Percentiles rank a stretch among this genome's conserved stretches.
Conservation (phyloP, 2,329 filamentous ascomycete species). For the Periconia digitata region DNA sequence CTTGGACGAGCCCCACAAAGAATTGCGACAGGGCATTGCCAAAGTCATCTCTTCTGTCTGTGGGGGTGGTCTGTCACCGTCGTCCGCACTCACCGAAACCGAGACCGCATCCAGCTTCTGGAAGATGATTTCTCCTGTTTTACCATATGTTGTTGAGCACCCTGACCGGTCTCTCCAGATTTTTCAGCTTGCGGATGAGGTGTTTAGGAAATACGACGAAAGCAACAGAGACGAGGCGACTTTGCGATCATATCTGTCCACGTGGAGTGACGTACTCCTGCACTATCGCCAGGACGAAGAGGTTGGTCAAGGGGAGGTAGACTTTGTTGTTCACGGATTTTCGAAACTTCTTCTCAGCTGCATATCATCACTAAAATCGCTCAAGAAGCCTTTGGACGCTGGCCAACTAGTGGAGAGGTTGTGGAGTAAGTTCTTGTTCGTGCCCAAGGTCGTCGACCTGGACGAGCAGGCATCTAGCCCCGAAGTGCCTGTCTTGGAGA, state of each 20-base stretch:
- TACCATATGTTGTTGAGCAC: conserved; percentile 29
- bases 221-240: conserved; percentile 32
- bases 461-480: conserved; percentile 8
- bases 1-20: conserved; percentile 23
- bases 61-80: conserved; percentile 36
- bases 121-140: conserved; percentile 31
- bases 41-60: conserved; percentile 38
- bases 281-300: conserved; percentile 35
- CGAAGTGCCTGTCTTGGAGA: conserved; percentile 38
- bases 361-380: conserved; percentile 42
- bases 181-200: conserved; percentile 38
- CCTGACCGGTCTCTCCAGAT: conserved; percentile 33
- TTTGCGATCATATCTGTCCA: conserved; percentile 27
- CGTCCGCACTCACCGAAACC: conserved; percentile 27
- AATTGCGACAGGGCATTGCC: conserved; percentile 28
- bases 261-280: conserved; percentile 39
- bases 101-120: conserved; percentile 41
- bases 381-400: conserved; percentile 40
- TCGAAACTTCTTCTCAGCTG: conserved; percentile 44
- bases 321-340: conserved; percentile 42
- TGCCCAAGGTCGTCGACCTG: conserved; percentile 14
- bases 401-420: conserved; percentile 31
- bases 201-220: conserved; percentile 40
- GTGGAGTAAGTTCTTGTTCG: conserved; percentile 42
- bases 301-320: conserved; percentile 38